Conservation (phyloP, 2,329 filamentous ascomycete species). For the Cordyceps fumosorosea region DNA sequence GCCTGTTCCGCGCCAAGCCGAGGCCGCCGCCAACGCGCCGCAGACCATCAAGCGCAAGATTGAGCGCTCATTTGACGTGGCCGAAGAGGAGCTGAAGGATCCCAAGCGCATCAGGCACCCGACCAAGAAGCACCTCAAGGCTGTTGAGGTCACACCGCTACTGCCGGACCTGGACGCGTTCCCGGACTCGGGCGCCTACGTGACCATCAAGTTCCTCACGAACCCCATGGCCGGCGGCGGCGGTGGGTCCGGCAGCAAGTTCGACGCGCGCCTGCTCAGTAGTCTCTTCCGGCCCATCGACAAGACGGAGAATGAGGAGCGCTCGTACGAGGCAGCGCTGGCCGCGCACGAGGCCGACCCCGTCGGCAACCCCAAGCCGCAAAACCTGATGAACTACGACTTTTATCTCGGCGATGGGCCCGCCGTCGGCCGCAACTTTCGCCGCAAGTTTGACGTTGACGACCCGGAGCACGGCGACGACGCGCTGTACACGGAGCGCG, state of each 20-base stretch:
- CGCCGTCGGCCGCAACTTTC: slow-evolving; percentile 47
- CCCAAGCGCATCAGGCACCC: slow-evolving; percentile 50
- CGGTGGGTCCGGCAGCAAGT: slow-evolving; percentile 31
- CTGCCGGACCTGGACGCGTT: slow-evolving; percentile 63
- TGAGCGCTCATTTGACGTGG: slow-evolving; percentile 52
- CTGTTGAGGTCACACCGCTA: slow-evolving; percentile 54
- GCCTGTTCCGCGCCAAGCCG: slow-evolving; percentile 43
- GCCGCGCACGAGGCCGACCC: slow-evolving; percentile 53
- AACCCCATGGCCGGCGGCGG: slow-evolving; percentile 49
- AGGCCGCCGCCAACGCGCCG: slow-evolving; percentile 54
- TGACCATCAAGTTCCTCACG: slow-evolving; percentile 61
- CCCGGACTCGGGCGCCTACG: slow-evolving; percentile 62
- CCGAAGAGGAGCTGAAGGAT: slow-evolving; percentile 48
- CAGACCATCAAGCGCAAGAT: slow-evolving; percentile 64
- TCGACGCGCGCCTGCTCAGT: slow-evolving; percentile 55
- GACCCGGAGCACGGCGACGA: slow-evolving; percentile 49
- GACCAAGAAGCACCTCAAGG: slow-evolving; percentile 49
- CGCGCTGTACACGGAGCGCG: slow-evolving; percentile 47
- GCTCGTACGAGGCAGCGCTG: slow-evolving; percentile 41
- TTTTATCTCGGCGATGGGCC: slow-evolving; percentile 53
- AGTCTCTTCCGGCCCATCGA: slow-evolving; percentile 57
- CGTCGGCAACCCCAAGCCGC: slow-evolving; percentile 46
- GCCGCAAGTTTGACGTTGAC: slow-evolving; percentile 52
- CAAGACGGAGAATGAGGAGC: slow-evolving; percentile 47
- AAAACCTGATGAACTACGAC: slow-evolving; percentile 58